phyloP scores from a whole-genome alignment of 164 flowering plant genomes.

The Tinospora cordifolia region DNA sequence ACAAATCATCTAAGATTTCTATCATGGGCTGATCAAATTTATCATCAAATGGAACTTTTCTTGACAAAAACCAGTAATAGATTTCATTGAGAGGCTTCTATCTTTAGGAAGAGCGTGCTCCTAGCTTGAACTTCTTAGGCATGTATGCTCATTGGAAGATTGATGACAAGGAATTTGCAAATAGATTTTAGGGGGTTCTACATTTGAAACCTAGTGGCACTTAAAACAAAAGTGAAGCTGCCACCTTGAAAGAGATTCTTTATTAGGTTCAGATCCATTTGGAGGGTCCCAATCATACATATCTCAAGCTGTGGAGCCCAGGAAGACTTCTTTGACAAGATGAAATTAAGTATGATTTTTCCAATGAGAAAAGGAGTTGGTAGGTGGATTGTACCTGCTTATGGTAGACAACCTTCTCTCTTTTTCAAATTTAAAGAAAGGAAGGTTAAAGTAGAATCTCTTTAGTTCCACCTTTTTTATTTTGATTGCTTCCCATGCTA shows the following conservation, averaged over 20 bases:
- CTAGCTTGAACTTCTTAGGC: no score
- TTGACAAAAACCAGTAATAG: background rate
- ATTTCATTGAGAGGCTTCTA: background rate
- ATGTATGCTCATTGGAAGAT: no score
- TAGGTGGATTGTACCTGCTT: constrained; percentile 19
- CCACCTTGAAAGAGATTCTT: background rate
- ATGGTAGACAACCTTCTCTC: background rate
- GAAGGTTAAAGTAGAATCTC: constrained; percentile 4
- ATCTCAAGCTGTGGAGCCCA: background rate
- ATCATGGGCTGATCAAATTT: background rate
- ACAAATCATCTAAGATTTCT: background rate
- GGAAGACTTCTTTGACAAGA: background rate
- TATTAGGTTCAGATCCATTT: background rate
- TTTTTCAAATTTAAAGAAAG: background rate
- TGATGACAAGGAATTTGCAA: background rate
- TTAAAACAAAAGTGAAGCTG: background rate
- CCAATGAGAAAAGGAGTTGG: constrained; percentile 15
- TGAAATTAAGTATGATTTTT: background rate
- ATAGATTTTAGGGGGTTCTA: background rate
- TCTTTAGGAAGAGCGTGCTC: background rate
- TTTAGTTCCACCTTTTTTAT: background rate
- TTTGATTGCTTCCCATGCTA: background rate
- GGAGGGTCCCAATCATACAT: background rate
- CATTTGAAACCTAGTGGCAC: background rate
- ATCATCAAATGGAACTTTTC: background rate